Evolutionary conservation across 2,329 filamentous ascomycete genomes (phyloP).

Genomic region (Beauveria varroae): DNA sequence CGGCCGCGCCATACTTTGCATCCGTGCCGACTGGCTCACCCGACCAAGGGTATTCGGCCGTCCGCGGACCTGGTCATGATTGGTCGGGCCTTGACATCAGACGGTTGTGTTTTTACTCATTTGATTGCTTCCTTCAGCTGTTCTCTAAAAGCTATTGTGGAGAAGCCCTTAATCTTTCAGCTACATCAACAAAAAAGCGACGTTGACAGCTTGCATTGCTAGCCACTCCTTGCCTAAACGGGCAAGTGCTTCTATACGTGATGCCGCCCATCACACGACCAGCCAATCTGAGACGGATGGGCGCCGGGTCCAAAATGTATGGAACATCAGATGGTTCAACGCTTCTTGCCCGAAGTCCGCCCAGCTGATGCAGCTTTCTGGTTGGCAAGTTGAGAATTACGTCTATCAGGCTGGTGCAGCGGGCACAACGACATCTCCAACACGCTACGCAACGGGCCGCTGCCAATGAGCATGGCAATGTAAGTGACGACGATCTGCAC

Average conservation of each 20-base stretch:
- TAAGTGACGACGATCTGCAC: not conserved
- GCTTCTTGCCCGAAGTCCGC: not conserved
- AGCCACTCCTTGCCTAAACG: not conserved
- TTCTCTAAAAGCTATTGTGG: not conserved
- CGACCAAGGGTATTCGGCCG: too few species aligned
- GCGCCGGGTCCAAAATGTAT: not conserved
- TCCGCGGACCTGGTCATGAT: too few species aligned
- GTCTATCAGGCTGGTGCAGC: not conserved
- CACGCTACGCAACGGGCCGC: not conserved
- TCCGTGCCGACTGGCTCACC: too few species aligned
- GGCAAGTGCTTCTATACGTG: constrained; percentile 1
- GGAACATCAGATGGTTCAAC: not conserved
- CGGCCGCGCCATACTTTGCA: too few species aligned
- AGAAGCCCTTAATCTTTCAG: not conserved
- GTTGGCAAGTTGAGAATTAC: too few species aligned
- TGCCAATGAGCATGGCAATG: not conserved
- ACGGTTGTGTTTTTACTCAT: not conserved
- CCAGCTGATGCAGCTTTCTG: not conserved
- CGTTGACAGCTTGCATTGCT: not conserved
- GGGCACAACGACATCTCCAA: not conserved
- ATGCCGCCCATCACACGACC: not conserved
- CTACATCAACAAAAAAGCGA: not conserved
- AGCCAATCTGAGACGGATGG: not conserved
- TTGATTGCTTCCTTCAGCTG: not conserved
- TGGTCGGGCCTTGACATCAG: too few species aligned